Evolutionary conservation across 768 basidiomycete species (phyloP), one percentile per base, ranked within the genome.

Genomic region (Phanerodontia chrysosporium): DNA sequence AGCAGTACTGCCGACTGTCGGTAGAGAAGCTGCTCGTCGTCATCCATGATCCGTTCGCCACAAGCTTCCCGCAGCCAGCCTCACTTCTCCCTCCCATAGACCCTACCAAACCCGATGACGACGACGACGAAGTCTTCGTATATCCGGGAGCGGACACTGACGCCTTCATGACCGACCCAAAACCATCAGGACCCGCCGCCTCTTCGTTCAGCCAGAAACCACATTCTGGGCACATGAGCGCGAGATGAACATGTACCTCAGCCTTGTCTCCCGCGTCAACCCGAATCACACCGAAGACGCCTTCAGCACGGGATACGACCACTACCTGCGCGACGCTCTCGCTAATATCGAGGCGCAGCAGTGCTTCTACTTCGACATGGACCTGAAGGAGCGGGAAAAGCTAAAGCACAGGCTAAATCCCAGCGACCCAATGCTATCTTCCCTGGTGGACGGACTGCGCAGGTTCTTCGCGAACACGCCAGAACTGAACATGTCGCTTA

Each of bases 401-500:
- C 68, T 75, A 57, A 89, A 89, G 66, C 93, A 96, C 68, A 80
- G 81, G n/a, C 75, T 97, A 29, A 86, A 87, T 62, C 81, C 88
- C 57, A 84, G 85, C 61, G 93, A 95, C 65, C 83, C 89, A 10
- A 75, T 96, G 9, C 75, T 95, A 21, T 82, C 84, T 2, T 74
- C 81, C 25, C 67, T 96, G 51, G 80, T 97, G 46, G 85, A 88
- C 54, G 81, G 81, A 29, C 70, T 96, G 32, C 75, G 89, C 53
- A 78, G 77, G 59, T 96, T 98, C 79, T 92, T 97, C 72, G 82
- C 83, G 14, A 93, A 96, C 63, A 79, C 88, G 0, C 86, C 95
- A 13, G 90, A 95, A 63, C 84, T 82, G 71, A 98, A 98, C 69
- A 83, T 98, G 55, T 89, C 89, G 0, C 72, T 98, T 62, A 97